A percentile compares a stretch with the other conserved stretches of the same genome.
Conservation (phyloP, 345 rosid genomes). For the Brassica juncea region DNA sequence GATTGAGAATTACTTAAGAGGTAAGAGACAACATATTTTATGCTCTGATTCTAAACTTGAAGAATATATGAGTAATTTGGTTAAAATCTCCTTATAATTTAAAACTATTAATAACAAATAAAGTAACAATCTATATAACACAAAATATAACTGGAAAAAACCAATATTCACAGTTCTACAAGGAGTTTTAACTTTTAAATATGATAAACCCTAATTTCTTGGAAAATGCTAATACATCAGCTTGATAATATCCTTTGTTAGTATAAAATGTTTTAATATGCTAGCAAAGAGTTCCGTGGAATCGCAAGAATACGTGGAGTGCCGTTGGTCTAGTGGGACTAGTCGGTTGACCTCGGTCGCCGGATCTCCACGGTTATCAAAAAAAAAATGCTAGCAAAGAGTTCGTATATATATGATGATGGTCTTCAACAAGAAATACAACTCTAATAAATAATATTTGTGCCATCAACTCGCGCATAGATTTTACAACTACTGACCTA, state of each 20-base stretch:
- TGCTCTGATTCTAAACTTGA: not conserved
- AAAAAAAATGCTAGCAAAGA: not conserved
- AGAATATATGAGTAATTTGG: not conserved
- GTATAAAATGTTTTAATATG: not conserved
- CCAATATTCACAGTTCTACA: not conserved
- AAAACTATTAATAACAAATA: not conserved
- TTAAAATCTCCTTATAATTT: not conserved
- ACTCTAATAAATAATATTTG: not conserved
- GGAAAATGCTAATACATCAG: not conserved
- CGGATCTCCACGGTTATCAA: too few species aligned
- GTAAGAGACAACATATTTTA: not conserved
- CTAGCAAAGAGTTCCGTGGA: not conserved
- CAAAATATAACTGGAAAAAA: not conserved
- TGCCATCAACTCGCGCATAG: slow-evolving; percentile 32
- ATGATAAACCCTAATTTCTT: not conserved
- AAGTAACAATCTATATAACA: not conserved
- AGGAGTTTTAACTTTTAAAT: not conserved
- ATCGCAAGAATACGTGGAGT: too few species aligned
- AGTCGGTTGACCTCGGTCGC: too few species aligned
- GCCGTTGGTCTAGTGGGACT: too few species aligned
- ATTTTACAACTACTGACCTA: slow-evolving; percentile 34
- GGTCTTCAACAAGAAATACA: not conserved
- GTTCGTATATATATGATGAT: slow-evolving; percentile 10
- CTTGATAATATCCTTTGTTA: not conserved
- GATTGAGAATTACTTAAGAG: not conserved